A percentile compares a stretch with the other conserved stretches of the same genome.
phyloP scores from a whole-genome alignment of 176 grass and related monocot species.

The Bonia amplexicaulis region DNA sequence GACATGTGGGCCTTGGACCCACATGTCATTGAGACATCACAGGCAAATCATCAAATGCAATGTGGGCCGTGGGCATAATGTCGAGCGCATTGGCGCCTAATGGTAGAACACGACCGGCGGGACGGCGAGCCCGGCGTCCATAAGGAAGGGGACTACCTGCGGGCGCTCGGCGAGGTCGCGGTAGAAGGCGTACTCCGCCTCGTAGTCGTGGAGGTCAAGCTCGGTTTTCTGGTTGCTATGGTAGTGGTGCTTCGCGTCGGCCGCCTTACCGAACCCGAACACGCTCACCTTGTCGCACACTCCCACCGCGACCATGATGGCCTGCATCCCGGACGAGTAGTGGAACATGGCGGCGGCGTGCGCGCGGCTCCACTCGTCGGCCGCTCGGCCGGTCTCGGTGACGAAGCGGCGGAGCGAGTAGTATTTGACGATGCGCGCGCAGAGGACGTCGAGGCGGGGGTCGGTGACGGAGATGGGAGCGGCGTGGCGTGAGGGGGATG shows the following conservation, averaged over 20 bases:
- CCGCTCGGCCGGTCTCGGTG: conserved; percentile 39
- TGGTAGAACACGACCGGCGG: conserved; percentile 77
- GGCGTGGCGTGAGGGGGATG: conserved; percentile 35
- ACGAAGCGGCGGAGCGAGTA: conserved; percentile 84
- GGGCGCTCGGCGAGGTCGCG: conserved; percentile 52
- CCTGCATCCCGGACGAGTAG: conserved; percentile 94
- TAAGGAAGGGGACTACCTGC: conserved; percentile 83
- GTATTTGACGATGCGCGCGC: conserved; percentile 79
- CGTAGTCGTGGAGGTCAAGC: conserved; percentile 91
- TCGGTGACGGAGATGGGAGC: conserved; percentile 68
- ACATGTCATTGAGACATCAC: too few species aligned
- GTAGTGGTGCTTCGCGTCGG: conserved; percentile 86
- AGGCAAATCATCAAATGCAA: too few species aligned
- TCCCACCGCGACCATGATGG: conserved; percentile 80
- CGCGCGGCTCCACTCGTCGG: conserved; percentile 52
- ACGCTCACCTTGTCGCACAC: conserved; percentile 77
- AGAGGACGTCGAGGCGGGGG: conserved; percentile 73
- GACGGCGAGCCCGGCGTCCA: conserved; percentile 48
- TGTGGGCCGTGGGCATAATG: neutral
- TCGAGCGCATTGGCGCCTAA: conserved; percentile 35
- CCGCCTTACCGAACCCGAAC: conserved; percentile 77
- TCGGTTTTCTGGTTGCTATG: conserved; percentile 87
- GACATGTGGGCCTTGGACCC: too few species aligned
- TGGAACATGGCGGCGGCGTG: conserved; percentile 72
- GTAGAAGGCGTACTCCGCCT: conserved; percentile 92